Percentiles rank a stretch among this genome's conserved stretches.
Evolutionary conservation across 108 stramenopile species (phyloP).

Genomic region (Epithemia pelagica): DNA sequence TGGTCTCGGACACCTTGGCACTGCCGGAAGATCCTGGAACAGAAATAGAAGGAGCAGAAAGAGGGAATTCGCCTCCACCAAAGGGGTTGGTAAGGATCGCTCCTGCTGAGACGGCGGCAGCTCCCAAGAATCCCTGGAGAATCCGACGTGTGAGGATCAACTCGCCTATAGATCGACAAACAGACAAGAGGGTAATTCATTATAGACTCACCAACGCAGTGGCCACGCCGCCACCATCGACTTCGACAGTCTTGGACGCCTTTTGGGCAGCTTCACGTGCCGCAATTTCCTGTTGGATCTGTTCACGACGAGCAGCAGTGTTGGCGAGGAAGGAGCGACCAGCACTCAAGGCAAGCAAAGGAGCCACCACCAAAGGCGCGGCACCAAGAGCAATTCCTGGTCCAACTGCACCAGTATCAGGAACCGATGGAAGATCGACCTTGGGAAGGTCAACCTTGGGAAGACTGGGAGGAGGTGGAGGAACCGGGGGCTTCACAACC

Average conservation of each 20-base stretch:
- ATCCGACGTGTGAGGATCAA: too few relatives aligned
- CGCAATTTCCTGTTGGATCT: slow-evolving; percentile 70
- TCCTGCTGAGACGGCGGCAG: slow-evolving; percentile 48
- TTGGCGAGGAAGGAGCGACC: slow-evolving; percentile 48
- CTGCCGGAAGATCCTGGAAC: background rate
- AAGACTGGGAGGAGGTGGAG: slow-evolving; percentile 12
- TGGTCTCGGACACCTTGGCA: slow-evolving; percentile 6
- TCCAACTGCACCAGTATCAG: slow-evolving; percentile 51
- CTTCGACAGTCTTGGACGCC: slow-evolving; percentile 25
- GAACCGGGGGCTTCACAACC: slow-evolving; percentile 7
- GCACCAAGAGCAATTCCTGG: slow-evolving; percentile 72
- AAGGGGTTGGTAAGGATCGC: slow-evolving; percentile 34
- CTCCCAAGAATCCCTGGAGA: slow-evolving; percentile 70
- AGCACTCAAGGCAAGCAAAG: slow-evolving; percentile 51
- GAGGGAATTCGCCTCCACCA: background rate
- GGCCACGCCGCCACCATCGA: slow-evolving; percentile 55
- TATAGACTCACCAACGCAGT: slow-evolving; percentile 56
- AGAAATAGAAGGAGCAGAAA: background rate
- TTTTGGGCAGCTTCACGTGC: slow-evolving; percentile 38
- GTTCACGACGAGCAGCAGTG: slow-evolving; percentile 50
- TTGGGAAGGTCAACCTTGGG: slow-evolving; percentile 17
- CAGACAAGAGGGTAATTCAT: slow-evolving; percentile 6
- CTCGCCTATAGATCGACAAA: slow-evolving; percentile 4
- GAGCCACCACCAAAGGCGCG: slow-evolving; percentile 66
- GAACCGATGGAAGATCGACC: slow-evolving; percentile 11